Conservation (phyloP, 2,329 filamentous ascomycete genomes). For the Fonsecaea nubica region DNA sequence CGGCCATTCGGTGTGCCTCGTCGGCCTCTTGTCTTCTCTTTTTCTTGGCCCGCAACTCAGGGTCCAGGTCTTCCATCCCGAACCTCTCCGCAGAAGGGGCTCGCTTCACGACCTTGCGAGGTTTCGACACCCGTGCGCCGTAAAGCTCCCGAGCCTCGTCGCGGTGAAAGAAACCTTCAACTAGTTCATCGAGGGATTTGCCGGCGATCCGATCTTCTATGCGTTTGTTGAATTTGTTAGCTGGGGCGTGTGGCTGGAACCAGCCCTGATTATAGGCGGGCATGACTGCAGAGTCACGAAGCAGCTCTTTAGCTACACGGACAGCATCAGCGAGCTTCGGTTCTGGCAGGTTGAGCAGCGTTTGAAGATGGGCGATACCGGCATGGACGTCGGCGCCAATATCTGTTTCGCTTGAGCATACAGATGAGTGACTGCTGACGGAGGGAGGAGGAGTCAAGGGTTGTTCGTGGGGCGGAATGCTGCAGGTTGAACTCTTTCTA, state of each 20-base stretch:
- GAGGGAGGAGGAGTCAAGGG: constrained; percentile 1
- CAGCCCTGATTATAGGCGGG: constrained; percentile 29
- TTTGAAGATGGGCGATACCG: constrained; percentile 6
- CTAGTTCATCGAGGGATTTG: constrained; percentile 19
- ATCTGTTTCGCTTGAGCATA: constrained; percentile 1
- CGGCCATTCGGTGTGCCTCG: constrained; percentile 21
- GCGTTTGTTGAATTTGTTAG: constrained; percentile 22
- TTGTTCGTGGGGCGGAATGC: background rate
- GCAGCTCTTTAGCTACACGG: constrained; percentile 6
- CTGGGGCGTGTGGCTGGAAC: constrained; percentile 21
- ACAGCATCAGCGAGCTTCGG: constrained; percentile 6
- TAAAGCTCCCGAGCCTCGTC: constrained; percentile 24
- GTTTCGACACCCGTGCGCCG: constrained; percentile 21
- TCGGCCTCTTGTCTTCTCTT: constrained; percentile 13
- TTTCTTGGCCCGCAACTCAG: background rate
- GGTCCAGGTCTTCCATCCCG: background rate
- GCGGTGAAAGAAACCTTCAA: constrained; percentile 23
- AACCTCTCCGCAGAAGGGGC: background rate
- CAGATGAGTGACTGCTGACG: background rate
- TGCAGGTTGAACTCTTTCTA: background rate
- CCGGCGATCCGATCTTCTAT: constrained; percentile 22
- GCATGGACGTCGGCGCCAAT: background rate
- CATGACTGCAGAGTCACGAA: constrained; percentile 17
- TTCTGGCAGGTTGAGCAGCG: constrained; percentile 3
- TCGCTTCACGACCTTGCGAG: constrained; percentile 8